These are phyloP conservation scores for Primulina huaijiensis DNA, from an alignment of 257 asterid genomes.

Conservation along the genomic window DNA sequence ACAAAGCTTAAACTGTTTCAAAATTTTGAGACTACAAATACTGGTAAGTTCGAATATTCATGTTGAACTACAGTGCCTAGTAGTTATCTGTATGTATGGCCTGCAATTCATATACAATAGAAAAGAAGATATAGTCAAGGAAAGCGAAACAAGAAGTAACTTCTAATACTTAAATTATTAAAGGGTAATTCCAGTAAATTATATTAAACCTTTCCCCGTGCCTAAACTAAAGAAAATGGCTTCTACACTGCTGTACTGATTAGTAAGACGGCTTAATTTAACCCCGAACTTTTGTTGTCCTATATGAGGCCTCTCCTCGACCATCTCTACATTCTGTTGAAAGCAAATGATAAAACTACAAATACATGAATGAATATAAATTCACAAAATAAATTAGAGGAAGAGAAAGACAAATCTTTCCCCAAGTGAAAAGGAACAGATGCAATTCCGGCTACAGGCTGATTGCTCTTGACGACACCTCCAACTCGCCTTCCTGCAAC, in stretches of 20 bases:
- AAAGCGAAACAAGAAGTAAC: neutral
- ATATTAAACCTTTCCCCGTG: neutral
- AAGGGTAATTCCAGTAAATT: neutral
- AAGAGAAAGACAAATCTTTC: neutral
- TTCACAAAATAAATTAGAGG: neutral
- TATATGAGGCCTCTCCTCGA: neutral
- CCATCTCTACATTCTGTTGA: neutral
- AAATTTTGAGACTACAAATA: too few species aligned
- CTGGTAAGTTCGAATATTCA: too few species aligned
- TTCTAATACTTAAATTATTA: neutral
- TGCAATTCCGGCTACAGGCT: slow-evolving; percentile 42
- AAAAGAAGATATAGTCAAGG: neutral
- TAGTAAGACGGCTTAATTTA: neutral
- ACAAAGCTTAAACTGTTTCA: too few species aligned
- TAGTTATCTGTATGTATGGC: neutral
- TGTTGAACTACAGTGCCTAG: too few species aligned
- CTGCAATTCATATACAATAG: neutral
- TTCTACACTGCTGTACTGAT: neutral
- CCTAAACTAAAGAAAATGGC: neutral
- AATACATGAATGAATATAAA: neutral
- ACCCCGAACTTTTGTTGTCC: neutral
- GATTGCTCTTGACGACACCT: slow-evolving; percentile 70
- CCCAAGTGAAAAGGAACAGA: slow-evolving; percentile 23
- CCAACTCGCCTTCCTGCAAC: slow-evolving; percentile 51
- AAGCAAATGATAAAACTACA: neutral